Evolutionary conservation across 2,329 filamentous ascomycete species (phyloP), one percentile per base, ranked within the genome.

Genomic region (Talaromyces verruculosus): DNA sequence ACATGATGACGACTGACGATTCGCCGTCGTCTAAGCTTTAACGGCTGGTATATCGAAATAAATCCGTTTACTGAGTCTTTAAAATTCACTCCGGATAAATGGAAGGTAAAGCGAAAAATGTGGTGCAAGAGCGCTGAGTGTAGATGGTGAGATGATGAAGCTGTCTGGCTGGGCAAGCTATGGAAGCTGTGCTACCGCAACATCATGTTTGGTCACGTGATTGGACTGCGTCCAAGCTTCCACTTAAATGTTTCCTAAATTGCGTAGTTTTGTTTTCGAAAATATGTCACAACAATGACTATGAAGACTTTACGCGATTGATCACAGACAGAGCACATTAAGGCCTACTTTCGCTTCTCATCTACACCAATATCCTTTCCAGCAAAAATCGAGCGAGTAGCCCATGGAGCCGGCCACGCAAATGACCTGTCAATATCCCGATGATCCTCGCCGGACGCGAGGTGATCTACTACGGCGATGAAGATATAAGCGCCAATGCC

Each of bases 1-100:
- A 91, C 93, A 96, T 96, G 77, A 71, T 85, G 79, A 74, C 73
- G 73, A 72, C 65, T 67, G 68, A 41, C 65, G 66, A 60, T 61
- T 57, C 65, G 65, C 67, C 61, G 65, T 64, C 64, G 65, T 64
- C 62, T 45, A 15, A 60, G 33, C 19, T 60, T 43, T 43, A 60
- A 33, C 37, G 22, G 15, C n/a, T 60, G 17, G 25, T 57, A 39
- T 39, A 19, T 45, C 1, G 37, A 19, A 5, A 30, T 30, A 11
- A 5, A 13, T 37, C 8, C 8, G 19, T 15, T 3, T 22, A 25
- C 17, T 19, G 8, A 37, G n/a, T 57, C 4, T 15, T n/a, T 57
- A 57, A 7, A 1, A 25, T 3, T 37, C 5, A 37, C n/a, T 57
- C 30, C 5, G 11, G 10, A 17, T 25, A 8, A 10, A 57, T 37